Conservation (phyloP, 345 rosid species). For the Citrus trifoliata region DNA sequence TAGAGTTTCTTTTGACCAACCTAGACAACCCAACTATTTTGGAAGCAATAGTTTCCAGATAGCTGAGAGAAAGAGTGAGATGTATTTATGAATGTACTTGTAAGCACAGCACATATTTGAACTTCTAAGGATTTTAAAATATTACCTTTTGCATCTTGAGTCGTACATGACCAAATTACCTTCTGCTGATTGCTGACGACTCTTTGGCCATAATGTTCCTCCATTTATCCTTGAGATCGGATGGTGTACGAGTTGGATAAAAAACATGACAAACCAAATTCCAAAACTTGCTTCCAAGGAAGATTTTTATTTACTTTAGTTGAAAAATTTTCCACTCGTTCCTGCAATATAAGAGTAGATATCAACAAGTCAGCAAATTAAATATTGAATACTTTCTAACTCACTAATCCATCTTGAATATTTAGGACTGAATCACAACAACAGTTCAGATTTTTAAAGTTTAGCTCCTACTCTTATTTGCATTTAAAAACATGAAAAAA, state of each 20-base stretch:
- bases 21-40: neutral
- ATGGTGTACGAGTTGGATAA: constrained; percentile 37
- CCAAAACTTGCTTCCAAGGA: constrained; percentile 61
- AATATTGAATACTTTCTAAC: neutral
- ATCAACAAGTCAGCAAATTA: neutral
- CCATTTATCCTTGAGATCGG: constrained; percentile 88
- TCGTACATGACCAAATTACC: neutral
- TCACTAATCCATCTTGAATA: neutral
- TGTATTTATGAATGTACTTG: neutral
- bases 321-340: constrained; percentile 53
- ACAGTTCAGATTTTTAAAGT: neutral
- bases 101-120: neutral
- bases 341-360: constrained; percentile 33
- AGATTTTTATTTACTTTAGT: constrained; percentile 45
- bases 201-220: constrained; percentile 37
- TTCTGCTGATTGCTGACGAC: neutral
- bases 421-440: neutral
- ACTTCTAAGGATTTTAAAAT: neutral
- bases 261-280: too few relatives aligned
- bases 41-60: neutral
- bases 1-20: neutral
- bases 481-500: neutral
- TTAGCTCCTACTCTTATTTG: neutral
- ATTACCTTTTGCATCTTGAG: constrained; percentile 4
- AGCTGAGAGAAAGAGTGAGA: neutral